phyloP scores from a whole-genome alignment of 768 basidiomycete genomes.

The Boletus huronensis region DNA sequence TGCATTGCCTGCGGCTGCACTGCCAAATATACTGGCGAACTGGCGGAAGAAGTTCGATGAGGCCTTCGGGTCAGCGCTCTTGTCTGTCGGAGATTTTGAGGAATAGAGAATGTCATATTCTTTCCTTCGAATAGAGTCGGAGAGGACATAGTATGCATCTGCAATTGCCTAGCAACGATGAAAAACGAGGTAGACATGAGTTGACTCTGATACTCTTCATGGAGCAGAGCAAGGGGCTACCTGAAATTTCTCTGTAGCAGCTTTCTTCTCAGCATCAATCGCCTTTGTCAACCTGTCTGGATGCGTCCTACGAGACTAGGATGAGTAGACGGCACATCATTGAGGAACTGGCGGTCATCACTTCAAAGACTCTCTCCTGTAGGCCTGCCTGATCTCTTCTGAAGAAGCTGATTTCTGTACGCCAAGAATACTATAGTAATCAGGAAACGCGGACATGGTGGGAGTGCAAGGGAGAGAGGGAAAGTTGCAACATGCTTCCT shows the following conservation, averaged over 20 bases:
- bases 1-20: constrained; percentile 28
- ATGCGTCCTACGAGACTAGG: constrained; percentile 60
- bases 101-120: constrained; percentile 71
- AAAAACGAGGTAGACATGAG: not conserved
- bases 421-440: constrained; percentile 69
- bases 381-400: constrained; percentile 73
- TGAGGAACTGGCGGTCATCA: constrained; percentile 18
- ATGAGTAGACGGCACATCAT: constrained; percentile 9
- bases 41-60: constrained; percentile 73
- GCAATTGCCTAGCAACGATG: constrained; percentile 59
- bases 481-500: constrained; percentile 10
- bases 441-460: constrained; percentile 72
- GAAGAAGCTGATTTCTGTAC: constrained; percentile 54
- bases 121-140: constrained; percentile 64
- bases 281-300: constrained; percentile 80
- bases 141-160: constrained; percentile 92
- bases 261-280: constrained; percentile 62
- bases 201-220: not conserved
- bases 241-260: constrained; percentile 84
- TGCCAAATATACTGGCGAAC: constrained; percentile 70
- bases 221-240: constrained; percentile 32
- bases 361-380: constrained; percentile 78
- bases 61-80: constrained; percentile 59
- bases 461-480: constrained; percentile 12
- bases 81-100: constrained; percentile 49